A percentile compares a stretch with the other conserved stretches of the same genome.
phyloP scores from a whole-genome alignment of 2,329 filamentous ascomycete species.

The Xylariaceae sp. region DNA sequence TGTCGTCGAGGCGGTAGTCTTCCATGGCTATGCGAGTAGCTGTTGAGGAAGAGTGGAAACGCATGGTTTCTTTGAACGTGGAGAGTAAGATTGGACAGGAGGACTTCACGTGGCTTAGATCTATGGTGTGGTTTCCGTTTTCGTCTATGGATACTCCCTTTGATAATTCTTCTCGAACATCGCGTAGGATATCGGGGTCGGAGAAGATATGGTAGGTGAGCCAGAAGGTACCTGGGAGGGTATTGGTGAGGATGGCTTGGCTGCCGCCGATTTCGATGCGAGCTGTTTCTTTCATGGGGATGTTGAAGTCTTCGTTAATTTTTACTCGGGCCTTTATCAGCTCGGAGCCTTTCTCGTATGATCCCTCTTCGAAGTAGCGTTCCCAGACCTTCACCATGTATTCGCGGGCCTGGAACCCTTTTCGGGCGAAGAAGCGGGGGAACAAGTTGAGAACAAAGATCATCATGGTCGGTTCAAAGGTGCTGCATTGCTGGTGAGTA shows the following conservation, averaged over 20 bases:
- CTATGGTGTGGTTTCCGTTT: too few species aligned
- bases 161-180: conserved; percentile 7
- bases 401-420: too few species aligned
- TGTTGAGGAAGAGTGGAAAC: not conserved
- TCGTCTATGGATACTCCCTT: not conserved
- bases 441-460: conserved; percentile 12
- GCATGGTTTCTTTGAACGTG: conserved; percentile 16
- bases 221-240: conserved; percentile 16
- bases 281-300: conserved; percentile 8
- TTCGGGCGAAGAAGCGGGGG: too few species aligned
- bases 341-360: conserved; percentile 8
- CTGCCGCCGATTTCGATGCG: conserved; percentile 14
- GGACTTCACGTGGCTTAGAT: conserved; percentile 1
- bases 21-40: conserved; percentile 7
- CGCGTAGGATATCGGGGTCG: conserved; percentile 23
- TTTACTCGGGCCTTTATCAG: conserved; percentile 7
- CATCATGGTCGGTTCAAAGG: conserved; percentile 17
- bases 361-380: too few species aligned
- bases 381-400: too few species aligned
- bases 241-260: conserved; percentile 13
- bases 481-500: conserved; percentile 7
- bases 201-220: conserved; percentile 19
- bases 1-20: conserved; percentile 15
- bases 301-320: conserved; percentile 7
- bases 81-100: conserved; percentile 15